phyloP scores from a whole-genome alignment of 305 asterid genomes.

The Petunia hybrid region DNA sequence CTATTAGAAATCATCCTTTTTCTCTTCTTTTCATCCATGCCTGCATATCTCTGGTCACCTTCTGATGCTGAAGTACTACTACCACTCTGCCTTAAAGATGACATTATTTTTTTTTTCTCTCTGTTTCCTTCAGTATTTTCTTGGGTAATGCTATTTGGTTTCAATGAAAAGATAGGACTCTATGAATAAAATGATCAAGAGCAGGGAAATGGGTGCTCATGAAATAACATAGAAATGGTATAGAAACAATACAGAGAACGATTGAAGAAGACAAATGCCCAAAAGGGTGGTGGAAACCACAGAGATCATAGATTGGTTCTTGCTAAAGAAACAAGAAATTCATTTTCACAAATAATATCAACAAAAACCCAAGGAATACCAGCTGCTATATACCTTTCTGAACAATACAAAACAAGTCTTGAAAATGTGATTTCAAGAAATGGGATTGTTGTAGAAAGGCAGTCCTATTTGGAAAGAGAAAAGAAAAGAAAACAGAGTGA shows the following conservation, averaged over 20 bases:
- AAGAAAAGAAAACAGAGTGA: not conserved
- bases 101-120: constrained; percentile 29
- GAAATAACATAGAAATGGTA: constrained; percentile 81
- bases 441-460: not conserved
- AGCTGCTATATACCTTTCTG: not conserved
- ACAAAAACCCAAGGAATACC: not conserved
- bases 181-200: not conserved
- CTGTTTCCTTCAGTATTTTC: not conserved
- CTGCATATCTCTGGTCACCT: constrained; percentile 40
- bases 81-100: constrained; percentile 20
- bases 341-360: not conserved
- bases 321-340: constrained; percentile 8
- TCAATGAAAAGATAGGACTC: not conserved
- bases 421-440: constrained; percentile 23
- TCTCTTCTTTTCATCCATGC: constrained; percentile 66
- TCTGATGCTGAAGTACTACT: constrained; percentile 45
- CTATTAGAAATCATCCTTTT: constrained; percentile 75
- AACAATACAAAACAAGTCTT: not conserved
- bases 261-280: constrained; percentile 57
- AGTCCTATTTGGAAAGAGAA: not conserved
- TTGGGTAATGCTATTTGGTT: not conserved
- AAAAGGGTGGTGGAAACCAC: not conserved
- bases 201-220: constrained; percentile 38
- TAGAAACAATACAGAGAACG: constrained; percentile 88
- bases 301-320: constrained; percentile 35